phyloP scores from a whole-genome alignment of 2,329 filamentous ascomycete species.

The Biscogniauxia sp. region DNA sequence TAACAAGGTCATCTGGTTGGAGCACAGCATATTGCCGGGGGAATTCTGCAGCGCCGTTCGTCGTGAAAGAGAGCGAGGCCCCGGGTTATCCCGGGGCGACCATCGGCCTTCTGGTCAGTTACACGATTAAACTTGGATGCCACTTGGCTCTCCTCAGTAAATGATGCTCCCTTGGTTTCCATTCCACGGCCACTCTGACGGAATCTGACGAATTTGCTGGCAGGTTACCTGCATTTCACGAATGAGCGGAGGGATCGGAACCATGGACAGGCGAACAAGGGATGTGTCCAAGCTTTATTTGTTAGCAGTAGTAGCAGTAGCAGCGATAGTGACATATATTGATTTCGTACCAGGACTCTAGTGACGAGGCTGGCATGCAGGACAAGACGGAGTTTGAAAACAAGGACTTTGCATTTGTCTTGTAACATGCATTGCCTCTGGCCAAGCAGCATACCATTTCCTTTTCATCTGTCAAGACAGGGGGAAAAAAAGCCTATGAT shows the following conservation, averaged over 20 bases:
- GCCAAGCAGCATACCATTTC: neutral
- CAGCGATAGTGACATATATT: neutral
- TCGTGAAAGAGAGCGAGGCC: conserved; percentile 34
- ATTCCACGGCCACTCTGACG: neutral
- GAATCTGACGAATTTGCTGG: neutral
- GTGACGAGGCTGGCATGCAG: conserved; percentile 40
- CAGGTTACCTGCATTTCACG: conserved; percentile 20
- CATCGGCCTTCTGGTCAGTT: conserved; percentile 39
- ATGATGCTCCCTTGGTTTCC: conserved; percentile 2
- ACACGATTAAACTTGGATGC: conserved; percentile 37
- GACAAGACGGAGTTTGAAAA: conserved; percentile 42
- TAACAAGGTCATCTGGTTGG: neutral
- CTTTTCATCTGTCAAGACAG: too few relatives aligned
- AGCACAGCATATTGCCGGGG: conserved; percentile 39
- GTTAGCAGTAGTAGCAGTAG: neutral
- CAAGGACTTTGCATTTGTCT: conserved; percentile 41
- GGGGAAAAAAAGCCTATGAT: too few relatives aligned
- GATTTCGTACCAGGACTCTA: conserved; percentile 9
- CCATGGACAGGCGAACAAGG: conserved; percentile 35
- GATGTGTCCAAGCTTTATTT: conserved; percentile 3
- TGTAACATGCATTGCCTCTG: conserved; percentile 10
- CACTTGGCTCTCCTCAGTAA: conserved; percentile 35
- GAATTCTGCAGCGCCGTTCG: conserved; percentile 38
- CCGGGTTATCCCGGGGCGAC: conserved; percentile 35
- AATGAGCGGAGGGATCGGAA: conserved; percentile 34